Evolutionary conservation across 2,329 filamentous ascomycete genomes (phyloP).

Genomic region (Botryosphaeria dothidea): DNA sequence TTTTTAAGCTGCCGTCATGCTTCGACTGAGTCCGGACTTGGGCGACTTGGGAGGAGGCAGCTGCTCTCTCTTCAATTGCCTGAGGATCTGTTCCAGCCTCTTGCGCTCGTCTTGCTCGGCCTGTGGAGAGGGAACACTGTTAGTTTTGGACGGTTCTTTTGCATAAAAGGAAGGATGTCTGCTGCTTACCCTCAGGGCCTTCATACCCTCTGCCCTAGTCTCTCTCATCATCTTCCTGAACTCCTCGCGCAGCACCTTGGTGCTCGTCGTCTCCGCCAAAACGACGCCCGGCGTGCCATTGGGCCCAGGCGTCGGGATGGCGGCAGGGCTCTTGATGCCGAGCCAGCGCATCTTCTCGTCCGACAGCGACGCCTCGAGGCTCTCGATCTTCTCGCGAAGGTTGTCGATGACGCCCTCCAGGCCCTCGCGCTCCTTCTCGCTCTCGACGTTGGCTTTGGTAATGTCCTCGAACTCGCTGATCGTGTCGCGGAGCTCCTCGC

Average conservation of each 20-base stretch:
- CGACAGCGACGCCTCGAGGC: conserved; percentile 62
- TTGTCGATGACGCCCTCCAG: conserved; percentile 65
- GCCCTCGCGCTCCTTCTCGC: conserved; percentile 68
- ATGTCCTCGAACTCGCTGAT: conserved; percentile 70
- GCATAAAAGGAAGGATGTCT: not conserved
- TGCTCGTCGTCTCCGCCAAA: conserved; percentile 60
- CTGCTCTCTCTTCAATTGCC: conserved; percentile 51
- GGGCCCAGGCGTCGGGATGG: conserved; percentile 26
- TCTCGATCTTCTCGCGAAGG: conserved; percentile 64
- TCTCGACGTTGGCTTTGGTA: conserved; percentile 68
- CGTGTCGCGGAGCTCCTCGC: conserved; percentile 67
- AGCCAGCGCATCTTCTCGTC: conserved; percentile 70
- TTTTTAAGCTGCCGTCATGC: conserved; percentile 11
- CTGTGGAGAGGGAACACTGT: conserved; percentile 41
- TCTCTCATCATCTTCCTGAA: conserved; percentile 83
- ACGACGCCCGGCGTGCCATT: conserved; percentile 26
- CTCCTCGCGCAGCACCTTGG: conserved; percentile 69
- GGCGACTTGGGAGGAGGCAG: conserved; percentile 1
- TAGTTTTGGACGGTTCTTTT: conserved; percentile 26
- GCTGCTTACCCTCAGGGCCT: conserved; percentile 58
- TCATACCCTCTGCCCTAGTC: conserved; percentile 65
- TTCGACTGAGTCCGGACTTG: not conserved
- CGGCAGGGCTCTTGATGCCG: conserved; percentile 58
- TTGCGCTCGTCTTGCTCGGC: conserved; percentile 71
- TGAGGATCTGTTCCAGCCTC: conserved; percentile 64